Conservation (phyloP, 345 rosid genomes). For the Pugionium dolabratum region DNA sequence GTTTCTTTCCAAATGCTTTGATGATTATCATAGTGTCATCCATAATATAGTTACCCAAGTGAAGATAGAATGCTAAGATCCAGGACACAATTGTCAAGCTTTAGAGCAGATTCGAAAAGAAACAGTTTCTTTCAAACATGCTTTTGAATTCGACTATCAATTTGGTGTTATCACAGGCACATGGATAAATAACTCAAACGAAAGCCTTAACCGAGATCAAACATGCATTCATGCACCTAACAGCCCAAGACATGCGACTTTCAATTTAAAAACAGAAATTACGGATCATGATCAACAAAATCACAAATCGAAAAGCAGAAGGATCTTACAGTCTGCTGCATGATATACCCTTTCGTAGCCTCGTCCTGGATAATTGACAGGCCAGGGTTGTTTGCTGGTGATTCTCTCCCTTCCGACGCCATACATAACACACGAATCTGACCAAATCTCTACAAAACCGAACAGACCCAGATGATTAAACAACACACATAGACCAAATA, state of each 20-base stretch:
- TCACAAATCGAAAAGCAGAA: constrained; percentile 1
- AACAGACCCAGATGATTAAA: constrained; percentile 27
- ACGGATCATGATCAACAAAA: background rate
- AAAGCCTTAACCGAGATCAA: too few species aligned
- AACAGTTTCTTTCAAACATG: background rate
- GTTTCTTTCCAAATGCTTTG: background rate
- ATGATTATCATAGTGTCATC: constrained; percentile 1
- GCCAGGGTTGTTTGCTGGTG: constrained; percentile 79
- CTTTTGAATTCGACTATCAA: background rate
- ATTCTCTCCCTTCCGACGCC: constrained; percentile 75
- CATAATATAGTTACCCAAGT: background rate
- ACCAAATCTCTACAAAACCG: constrained; percentile 43
- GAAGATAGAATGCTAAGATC: background rate
- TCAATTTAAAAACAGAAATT: background rate
- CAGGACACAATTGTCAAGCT: constrained; percentile 3
- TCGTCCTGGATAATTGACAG: constrained; percentile 59
- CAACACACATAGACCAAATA: background rate
- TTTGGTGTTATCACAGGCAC: background rate
- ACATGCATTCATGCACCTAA: background rate
- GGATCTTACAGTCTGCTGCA: constrained; percentile 86
- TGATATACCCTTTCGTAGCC: constrained; percentile 76
- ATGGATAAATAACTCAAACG: too few species aligned
- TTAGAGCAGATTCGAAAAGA: constrained; percentile 9
- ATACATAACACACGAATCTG: constrained; percentile 60
- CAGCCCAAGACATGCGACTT: background rate